phyloP scores from a whole-genome alignment of 176 grass and related monocot genomes.

The Oryza brachyantha region DNA sequence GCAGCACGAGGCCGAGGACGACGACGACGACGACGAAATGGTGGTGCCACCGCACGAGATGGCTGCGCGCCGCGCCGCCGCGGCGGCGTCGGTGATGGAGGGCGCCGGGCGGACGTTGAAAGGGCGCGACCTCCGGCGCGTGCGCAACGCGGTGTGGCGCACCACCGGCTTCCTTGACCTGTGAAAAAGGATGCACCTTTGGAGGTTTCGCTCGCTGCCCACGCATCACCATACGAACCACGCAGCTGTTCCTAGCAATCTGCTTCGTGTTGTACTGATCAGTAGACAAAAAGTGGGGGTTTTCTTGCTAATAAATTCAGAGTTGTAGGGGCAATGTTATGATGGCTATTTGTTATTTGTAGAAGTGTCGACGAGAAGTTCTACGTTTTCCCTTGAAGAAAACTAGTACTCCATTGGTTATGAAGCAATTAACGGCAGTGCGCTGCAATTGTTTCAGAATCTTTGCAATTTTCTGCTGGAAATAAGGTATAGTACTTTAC shows the following conservation, averaged over 20 bases:
- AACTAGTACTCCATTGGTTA: not conserved
- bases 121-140: slow-evolving; percentile 71
- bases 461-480: not conserved
- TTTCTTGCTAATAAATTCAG: slow-evolving; percentile 20
- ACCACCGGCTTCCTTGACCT: slow-evolving; percentile 88
- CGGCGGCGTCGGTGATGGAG: slow-evolving; percentile 69
- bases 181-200: slow-evolving; percentile 48
- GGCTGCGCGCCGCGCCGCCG: slow-evolving; percentile 47
- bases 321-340: slow-evolving; percentile 1
- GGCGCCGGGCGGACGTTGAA: slow-evolving; percentile 76
- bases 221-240: not conserved
- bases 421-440: not conserved
- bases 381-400: slow-evolving; percentile 9
- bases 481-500: not conserved
- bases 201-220: slow-evolving; percentile 28
- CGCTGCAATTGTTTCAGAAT: not conserved
- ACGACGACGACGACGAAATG: slow-evolving; percentile 40
- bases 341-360: slow-evolving; percentile 2
- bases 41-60: slow-evolving; percentile 71
- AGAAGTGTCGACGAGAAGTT: not conserved
- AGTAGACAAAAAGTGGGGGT: slow-evolving; percentile 1
- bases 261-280: slow-evolving; percentile 6
- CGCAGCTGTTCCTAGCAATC: not conserved
- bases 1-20: slow-evolving; percentile 6
- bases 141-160: slow-evolving; percentile 78